These are phyloP conservation scores for Penicillium rolfsii DNA, from an alignment of 2,329 filamentous ascomycete genomes.

Conservation along the genomic window DNA sequence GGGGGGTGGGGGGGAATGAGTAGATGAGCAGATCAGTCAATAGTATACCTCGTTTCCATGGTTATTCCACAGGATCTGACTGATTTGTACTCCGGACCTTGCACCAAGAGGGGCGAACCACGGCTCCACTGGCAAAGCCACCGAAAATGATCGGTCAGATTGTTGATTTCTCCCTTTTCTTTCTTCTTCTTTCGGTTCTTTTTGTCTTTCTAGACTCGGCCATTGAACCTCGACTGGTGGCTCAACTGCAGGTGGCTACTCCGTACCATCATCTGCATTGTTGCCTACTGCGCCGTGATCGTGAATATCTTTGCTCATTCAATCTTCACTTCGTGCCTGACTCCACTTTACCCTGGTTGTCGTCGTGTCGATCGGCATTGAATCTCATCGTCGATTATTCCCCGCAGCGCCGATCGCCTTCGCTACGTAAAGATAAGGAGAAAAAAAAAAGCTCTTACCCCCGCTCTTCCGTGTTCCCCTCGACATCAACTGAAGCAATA, in stretches of 20 bases:
- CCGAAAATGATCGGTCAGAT: constrained; percentile 9
- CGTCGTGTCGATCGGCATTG: constrained; percentile 22
- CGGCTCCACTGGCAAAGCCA: constrained; percentile 19
- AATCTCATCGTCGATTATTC: constrained; percentile 19
- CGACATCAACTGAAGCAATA: not conserved
- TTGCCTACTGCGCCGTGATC: not conserved
- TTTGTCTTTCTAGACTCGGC: not conserved
- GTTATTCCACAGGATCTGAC: no score
- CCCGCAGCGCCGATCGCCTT: constrained; percentile 30
- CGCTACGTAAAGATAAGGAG: constrained; percentile 17
- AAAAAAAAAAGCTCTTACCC: constrained; percentile 20
- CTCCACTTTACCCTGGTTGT: constrained; percentile 15
- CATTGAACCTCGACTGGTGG: not conserved
- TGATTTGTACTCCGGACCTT: constrained; percentile 15
- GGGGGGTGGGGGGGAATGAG: not conserved
- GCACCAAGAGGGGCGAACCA: constrained; percentile 22
- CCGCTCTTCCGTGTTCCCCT: constrained; percentile 6
- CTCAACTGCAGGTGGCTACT: no score
- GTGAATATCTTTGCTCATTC: not conserved
- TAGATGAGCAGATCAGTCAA: not conserved
- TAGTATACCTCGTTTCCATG: not conserved
- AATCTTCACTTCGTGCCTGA: not conserved
- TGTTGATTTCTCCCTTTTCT: not conserved
- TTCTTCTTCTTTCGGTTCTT: not conserved
- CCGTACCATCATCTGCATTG: not conserved